Conservation (phyloP, 2,329 filamentous ascomycete species). For the Penicillium corylophilum region DNA sequence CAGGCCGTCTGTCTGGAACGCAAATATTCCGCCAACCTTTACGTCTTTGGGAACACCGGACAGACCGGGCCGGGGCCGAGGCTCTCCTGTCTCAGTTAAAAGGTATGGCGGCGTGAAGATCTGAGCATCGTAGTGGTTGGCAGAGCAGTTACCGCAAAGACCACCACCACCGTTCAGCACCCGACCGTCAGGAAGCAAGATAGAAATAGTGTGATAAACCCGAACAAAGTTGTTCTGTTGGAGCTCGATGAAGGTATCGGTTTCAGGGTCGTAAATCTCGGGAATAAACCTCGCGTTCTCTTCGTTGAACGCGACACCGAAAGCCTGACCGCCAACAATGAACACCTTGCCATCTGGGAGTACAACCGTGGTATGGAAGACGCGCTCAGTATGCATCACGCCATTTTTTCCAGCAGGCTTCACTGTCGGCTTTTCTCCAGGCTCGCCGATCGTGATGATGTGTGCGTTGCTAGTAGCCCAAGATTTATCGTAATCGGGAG, state of each 20-base stretch:
- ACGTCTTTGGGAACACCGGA: slow-evolving; percentile 17
- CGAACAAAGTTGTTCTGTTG: slow-evolving; percentile 20
- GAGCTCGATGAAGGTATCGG: slow-evolving; percentile 39
- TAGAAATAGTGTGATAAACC: slow-evolving; percentile 50
- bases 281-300: slow-evolving; percentile 41
- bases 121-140: slow-evolving; percentile 56
- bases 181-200: slow-evolving; percentile 52
- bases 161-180: slow-evolving; percentile 56
- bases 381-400: slow-evolving; percentile 41
- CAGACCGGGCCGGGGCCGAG: slow-evolving; percentile 46
- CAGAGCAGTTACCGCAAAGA: slow-evolving; percentile 49
- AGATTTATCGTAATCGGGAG: slow-evolving; percentile 46
- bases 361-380: slow-evolving; percentile 49
- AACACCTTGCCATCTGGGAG: slow-evolving; percentile 52
- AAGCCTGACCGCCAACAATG: slow-evolving; percentile 50
- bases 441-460: slow-evolving; percentile 49
- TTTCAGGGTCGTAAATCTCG: slow-evolving; percentile 49
- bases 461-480: slow-evolving; percentile 48
- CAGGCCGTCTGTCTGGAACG: slow-evolving; percentile 20
- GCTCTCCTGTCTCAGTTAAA: slow-evolving; percentile 45
- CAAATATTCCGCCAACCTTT: slow-evolving; percentile 11
- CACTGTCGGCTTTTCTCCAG: slow-evolving; percentile 26
- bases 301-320: slow-evolving; percentile 48
- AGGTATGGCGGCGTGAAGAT: slow-evolving; percentile 59
- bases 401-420: slow-evolving; percentile 51